Evolutionary conservation across 331 rosid genomes (phyloP).

Genomic region (Acacia pycnantha): DNA sequence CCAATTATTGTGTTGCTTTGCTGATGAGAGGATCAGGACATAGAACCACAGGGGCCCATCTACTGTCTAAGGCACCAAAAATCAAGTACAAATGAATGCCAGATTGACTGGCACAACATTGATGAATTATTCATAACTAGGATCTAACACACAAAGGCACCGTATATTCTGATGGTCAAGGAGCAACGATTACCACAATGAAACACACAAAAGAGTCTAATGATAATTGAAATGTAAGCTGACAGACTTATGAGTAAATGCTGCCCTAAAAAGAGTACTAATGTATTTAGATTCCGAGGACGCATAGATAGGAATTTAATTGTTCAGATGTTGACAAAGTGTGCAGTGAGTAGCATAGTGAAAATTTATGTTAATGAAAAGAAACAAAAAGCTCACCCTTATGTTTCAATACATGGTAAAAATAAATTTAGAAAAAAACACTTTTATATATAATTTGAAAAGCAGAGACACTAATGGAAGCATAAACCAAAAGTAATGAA

Average conservation of each 20-base stretch:
- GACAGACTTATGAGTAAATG: conserved; percentile 12
- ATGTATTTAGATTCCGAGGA: conserved; percentile 21
- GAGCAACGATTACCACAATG: conserved; percentile 19
- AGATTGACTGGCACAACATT: conserved; percentile 28
- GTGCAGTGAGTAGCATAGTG: neutral
- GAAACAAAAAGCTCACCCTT: neutral
- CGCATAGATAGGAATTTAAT: conserved; percentile 7
- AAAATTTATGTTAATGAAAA: neutral
- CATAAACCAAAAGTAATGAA: neutral
- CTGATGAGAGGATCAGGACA: conserved; percentile 29
- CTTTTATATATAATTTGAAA: neutral
- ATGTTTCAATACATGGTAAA: neutral
- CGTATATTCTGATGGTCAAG: conserved; percentile 18
- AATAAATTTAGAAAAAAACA: neutral
- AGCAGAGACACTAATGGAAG: neutral
- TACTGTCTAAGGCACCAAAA: conserved; percentile 29
- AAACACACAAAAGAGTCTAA: conserved; percentile 16
- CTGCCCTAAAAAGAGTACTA: neutral
- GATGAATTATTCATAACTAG: conserved; percentile 1
- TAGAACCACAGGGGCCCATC: conserved; percentile 19
- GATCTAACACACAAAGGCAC: conserved; percentile 11
- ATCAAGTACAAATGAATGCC: conserved; percentile 25
- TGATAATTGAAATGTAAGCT: neutral
- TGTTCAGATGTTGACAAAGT: neutral
- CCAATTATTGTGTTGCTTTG: conserved; percentile 28